Base-by-base conservation (phyloP, 352 stramenopile genomes). In the Phytophthora boehmeriae region DNA sequence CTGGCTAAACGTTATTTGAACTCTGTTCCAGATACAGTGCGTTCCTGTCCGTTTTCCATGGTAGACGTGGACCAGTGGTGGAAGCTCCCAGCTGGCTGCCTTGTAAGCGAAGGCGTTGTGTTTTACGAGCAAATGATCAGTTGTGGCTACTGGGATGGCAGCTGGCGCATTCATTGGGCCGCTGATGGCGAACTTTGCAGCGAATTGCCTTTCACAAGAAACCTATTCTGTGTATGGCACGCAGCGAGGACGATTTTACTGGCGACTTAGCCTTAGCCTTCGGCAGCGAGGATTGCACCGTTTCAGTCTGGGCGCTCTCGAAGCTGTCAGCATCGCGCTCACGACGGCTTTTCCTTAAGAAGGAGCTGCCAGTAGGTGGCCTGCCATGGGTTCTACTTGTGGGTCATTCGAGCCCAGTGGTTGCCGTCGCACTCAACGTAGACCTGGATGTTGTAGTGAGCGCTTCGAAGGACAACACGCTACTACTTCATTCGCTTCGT, bases 71-170 rank as follows among this genome's bases (percentile, higher is more conserved):
- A 95, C 23, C 86, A 95, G 61, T 95, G 86, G 86, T 95, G 86
- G 86, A 90, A 90, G 43, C 73, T 95, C 19, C 86, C 86, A 17
- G 69, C 77, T 5, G 85, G 85, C 13, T 93, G 83, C 19, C 66
- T 90, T 9, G 83, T 90, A 34, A 83, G 73, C 44, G 83, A 92
- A 59, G 84, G 86, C 32, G 81, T 95, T 13, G 86, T 95, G 36
- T 95, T 93, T 47, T 95, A 95, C 58, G 86, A 95, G 65, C 86
- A 95, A 50, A 95, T 95, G 86, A 92, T 95, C 56, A 95, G 86
- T 67, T 95, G 83, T 54, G 86, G 86, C 8, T 93, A 93, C 59
- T 95, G 85, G 83, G 86, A 95, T 67, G 86, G 86, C 13, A 93
- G 86, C 47, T 95, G 86, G 86, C 83, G 86, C 2, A 95, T 95